Evolutionary conservation across 2,329 filamentous ascomycete species (phyloP), one percentile per base, ranked within the genome.

Genomic region (Calonectria naviculata): DNA sequence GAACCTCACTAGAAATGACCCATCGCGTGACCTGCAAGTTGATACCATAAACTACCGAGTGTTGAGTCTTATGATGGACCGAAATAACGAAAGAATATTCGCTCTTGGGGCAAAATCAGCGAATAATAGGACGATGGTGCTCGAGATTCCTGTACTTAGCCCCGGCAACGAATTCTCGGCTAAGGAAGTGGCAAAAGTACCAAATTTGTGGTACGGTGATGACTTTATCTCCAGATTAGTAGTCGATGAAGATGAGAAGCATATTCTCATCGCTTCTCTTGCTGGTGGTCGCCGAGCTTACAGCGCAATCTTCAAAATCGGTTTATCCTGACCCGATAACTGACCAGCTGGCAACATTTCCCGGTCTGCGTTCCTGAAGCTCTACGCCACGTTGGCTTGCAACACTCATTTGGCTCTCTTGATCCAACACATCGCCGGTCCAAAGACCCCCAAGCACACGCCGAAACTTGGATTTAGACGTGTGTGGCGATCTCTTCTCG

Each of bases 1-100:
- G 28, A 62, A 44, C 15, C 24, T 62, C 17, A 17, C 24, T 17
- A 15, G 19, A 29, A 12, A 46, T 46, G 36, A 44, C 7, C n/a
- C n/a, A 9, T 24, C 49, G 6, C n/a, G 31, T 21, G 49, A 56
- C n/a, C 9, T 36, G 3, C 19, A 36, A n/a, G 10, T 24, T 6
- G 49, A 36, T 36, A 56, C 19, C 49, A 36, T 21, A 8, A 56
- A 56, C 49, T 56, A 56, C 31, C 49, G 49, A 17, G 24, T 62
- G n/a, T 44, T 62, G 58, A 46, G 28, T 29, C 58, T 62, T 41
- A 62, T 62, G 58, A 46, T 44, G 41, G 58, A 62, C n/a, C 58
- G 9, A 26, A 31, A 31, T 10, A 44, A 62, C 34, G 58, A 62
- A 21, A 46, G 41, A 46, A 44, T 62, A 24, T 46, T 44, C 19